Evolutionary conservation across 1,284 basidiomycete species (phyloP), one percentile per base, ranked within the genome.

Genomic region (Cystobasidium pallidum): DNA sequence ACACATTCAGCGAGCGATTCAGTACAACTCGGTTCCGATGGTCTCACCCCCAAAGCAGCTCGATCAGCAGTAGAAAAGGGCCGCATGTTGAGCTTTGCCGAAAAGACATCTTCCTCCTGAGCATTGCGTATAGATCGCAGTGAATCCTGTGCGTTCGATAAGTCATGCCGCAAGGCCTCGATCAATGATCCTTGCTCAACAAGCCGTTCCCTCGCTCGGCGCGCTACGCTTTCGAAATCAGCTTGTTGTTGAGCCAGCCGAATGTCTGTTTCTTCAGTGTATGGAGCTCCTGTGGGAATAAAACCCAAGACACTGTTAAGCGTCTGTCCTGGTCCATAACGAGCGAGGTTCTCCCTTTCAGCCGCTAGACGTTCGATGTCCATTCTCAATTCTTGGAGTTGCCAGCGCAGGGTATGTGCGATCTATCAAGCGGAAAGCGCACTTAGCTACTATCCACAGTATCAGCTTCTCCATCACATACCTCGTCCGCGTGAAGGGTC

Each of bases 191-290:
- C 34, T 39, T 70, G 67, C 67, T 70, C 67, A 7, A 59, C 28
- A 19, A 70, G 67, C 10, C 47, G 17, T 30, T 70, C 57, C 24
- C 47, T 45, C 7, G 67, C 67, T 70, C 67, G n/a, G 6, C 32
- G 43, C 1, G 67, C 67, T 51, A 70, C 39, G 7, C 45, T n/a
- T 13, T 41, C 26, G 19, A 67, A 58, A 10, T 15, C 24, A 6
- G 43, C 32, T 41, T 64, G 19, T 34, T 64, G 51, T 39, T 55
- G 21, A 11, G 36, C 34, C 30, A 41, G 15, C 8, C 30, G 32
- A 41, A n/a, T 36, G 51, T 54, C 43, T 10, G 15, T 28, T 3
- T n/a, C 51, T 2, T 28, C 47, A 17, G n/a, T n/a, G 24, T 57
- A 32, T n/a, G 28, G 28, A 19, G 11, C 2, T 1, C n/a, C 32